Evolutionary conservation across 345 rosid genomes (phyloP), one percentile per base, ranked within the genome.

Genomic region (Microthlaspi erraticum): DNA sequence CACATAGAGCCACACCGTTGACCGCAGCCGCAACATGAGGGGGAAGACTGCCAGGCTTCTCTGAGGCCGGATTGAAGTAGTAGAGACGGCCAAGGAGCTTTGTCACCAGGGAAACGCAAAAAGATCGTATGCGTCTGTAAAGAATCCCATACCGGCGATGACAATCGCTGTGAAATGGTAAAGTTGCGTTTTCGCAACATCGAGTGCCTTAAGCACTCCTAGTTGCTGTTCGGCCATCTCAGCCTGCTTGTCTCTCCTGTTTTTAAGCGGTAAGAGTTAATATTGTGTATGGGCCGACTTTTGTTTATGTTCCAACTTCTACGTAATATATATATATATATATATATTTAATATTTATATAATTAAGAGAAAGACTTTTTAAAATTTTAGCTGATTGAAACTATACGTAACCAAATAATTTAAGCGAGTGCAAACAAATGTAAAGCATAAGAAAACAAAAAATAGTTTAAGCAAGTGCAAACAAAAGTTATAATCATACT

Each of bases 71-170:
- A 7, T 89, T 63, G 14, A 9, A 85, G 85, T 81, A 87, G 72
- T 89, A 87, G 8, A 89, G 83, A 2, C 92, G 91, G 3, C 96
- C 90, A 3, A 89, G 62, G 49, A 89, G 89, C 62, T 89, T 87
- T 0, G 88, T 74, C 16, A 84, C 80, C 7, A 85, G 8, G 39
- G 92, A 50, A 54, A 89, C 88, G 70, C 90, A 87, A 29, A 89
- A 89, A 89, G 90, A 64, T 89, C 96, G 20, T 89, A 87, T 0
- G 92, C 92, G 45, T 89, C 96, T 2, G 92, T 89, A 78, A 87
- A 89, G 73, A 89, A 89, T 7, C 89, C 92, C 90, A 85, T 89
- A 13, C 92, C 92, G 0, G 96, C 92, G 8, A 87, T 85, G 11
- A 89, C 80, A 10, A 87, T 83, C 13, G 92, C 86, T 0, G 81